Evolutionary conservation across 768 basidiomycete genomes (phyloP).

Genomic region (Kwoniella pini): DNA sequence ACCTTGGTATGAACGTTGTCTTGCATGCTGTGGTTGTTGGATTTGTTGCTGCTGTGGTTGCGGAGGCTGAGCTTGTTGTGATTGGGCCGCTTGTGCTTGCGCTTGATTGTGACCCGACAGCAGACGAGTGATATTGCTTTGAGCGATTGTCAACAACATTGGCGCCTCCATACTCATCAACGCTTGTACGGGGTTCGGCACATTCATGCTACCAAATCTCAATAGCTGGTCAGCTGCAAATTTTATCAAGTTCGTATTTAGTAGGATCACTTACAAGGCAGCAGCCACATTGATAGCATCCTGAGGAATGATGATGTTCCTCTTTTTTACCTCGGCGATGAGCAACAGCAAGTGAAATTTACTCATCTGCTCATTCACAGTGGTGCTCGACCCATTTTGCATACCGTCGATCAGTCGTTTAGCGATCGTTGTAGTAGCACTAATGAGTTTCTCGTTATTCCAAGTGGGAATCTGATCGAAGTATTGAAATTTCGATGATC

Average conservation of each 20-base stretch:
- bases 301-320: slow-evolving; percentile 12
- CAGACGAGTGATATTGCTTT: slow-evolving; percentile 10
- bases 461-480: slow-evolving; percentile 21
- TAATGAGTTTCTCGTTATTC: slow-evolving; percentile 9
- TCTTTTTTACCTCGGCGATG: slow-evolving; percentile 19
- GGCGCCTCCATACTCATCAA: slow-evolving; percentile 13
- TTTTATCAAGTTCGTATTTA: not conserved
- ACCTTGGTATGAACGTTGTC: slow-evolving; percentile 13
- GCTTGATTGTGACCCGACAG: not conserved
- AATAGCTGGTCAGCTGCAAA: not conserved
- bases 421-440: slow-evolving; percentile 10
- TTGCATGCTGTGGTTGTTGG: slow-evolving; percentile 13
- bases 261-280: slow-evolving; percentile 11
- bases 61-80: slow-evolving; percentile 1
- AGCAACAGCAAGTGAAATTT: slow-evolving; percentile 18
- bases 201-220: slow-evolving; percentile 6
- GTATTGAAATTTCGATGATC: not conserved
- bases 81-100: not conserved
- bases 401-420: slow-evolving; percentile 12
- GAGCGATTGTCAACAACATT: slow-evolving; percentile 7
- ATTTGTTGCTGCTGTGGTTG: slow-evolving; percentile 1
- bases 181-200: slow-evolving; percentile 7
- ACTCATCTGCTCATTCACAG: slow-evolving; percentile 15
- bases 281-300: slow-evolving; percentile 21
- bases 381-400: not conserved